These are phyloP conservation scores for Aspergillus wentii DNA, from an alignment of 495 filamentous ascomycete species.

Conservation along the genomic window DNA sequence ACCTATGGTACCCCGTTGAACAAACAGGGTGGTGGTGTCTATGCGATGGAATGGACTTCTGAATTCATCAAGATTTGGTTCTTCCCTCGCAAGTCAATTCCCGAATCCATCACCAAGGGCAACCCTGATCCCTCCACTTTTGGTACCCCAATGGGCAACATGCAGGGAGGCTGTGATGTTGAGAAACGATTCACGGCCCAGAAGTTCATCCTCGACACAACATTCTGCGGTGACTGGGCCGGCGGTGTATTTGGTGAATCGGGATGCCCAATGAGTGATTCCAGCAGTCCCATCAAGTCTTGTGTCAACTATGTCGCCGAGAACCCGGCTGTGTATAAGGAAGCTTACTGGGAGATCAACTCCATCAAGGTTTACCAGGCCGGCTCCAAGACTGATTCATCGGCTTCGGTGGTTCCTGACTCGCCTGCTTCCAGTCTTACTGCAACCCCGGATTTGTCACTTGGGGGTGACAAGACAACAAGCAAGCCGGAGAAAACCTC, in stretches of 20 bases:
- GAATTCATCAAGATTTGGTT: conserved; percentile 69
- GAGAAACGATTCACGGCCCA: conserved; percentile 62
- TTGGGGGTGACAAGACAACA: too few species aligned
- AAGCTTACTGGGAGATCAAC: conserved; percentile 71
- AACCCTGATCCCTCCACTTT: conserved; percentile 59
- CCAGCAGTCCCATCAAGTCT: conserved; percentile 33
- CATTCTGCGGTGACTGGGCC: conserved; percentile 89
- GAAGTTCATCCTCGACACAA: conserved; percentile 74
- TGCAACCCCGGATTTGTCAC: too few species aligned
- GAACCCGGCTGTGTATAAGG: conserved; percentile 53
- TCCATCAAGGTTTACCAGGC: conserved; percentile 59
- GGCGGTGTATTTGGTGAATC: conserved; percentile 50
- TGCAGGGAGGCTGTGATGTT: conserved; percentile 65
- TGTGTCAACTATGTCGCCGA: conserved; percentile 63
- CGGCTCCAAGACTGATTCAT: too few species aligned
- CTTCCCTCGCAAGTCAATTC: conserved; percentile 61
- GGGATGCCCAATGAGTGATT: conserved; percentile 32
- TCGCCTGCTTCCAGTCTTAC: too few species aligned
- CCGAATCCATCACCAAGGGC: conserved; percentile 50
- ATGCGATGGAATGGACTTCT: conserved; percentile 70
- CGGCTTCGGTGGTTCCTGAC: too few species aligned
- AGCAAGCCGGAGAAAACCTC: too few species aligned
- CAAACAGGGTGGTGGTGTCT: conserved; percentile 65
- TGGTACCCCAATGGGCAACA: conserved; percentile 59
- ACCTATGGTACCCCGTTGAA: conserved; percentile 74